Conservation (phyloP, 108 stramenopile species). For the Licmophora abbreviata region DNA sequence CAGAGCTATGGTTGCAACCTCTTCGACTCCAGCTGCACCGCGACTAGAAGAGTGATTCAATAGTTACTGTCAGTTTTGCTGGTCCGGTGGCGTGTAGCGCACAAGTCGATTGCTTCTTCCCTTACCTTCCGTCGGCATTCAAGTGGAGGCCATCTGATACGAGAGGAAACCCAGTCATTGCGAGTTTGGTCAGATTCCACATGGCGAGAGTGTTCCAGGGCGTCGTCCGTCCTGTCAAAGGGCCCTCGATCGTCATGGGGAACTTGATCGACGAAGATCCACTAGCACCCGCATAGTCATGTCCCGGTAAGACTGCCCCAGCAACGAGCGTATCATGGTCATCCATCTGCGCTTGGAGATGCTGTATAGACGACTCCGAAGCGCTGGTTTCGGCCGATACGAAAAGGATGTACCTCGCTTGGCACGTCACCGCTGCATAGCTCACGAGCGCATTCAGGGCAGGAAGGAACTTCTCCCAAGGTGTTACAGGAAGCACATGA, state of each 20-base stretch:
- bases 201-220: constrained; percentile 95
- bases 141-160: constrained; percentile 67
- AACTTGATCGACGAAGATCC: not conserved
- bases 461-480: constrained; percentile 90
- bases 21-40: constrained; percentile 65
- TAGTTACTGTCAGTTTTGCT: not conserved
- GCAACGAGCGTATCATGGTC: constrained; percentile 71
- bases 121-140: constrained; percentile 17
- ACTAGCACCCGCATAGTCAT: constrained; percentile 38
- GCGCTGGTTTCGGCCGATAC: constrained; percentile 73
- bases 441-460: constrained; percentile 81
- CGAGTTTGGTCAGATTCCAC: constrained; percentile 77
- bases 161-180: constrained; percentile 73
- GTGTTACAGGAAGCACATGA: constrained; percentile 73
- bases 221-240: constrained; percentile 49
- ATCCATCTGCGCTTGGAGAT: constrained; percentile 43
- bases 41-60: not conserved
- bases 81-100: too few relatives aligned
- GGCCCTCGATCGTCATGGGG: not conserved
- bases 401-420: constrained; percentile 41
- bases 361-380: constrained; percentile 22
- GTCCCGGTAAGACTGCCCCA: constrained; percentile 82
- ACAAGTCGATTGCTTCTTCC: too few relatives aligned
- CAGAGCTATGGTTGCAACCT: constrained; percentile 74
- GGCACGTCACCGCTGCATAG: constrained; percentile 20